Evolutionary conservation across 352 stramenopile genomes (phyloP).

Genomic region (Phytophthora pini): DNA sequence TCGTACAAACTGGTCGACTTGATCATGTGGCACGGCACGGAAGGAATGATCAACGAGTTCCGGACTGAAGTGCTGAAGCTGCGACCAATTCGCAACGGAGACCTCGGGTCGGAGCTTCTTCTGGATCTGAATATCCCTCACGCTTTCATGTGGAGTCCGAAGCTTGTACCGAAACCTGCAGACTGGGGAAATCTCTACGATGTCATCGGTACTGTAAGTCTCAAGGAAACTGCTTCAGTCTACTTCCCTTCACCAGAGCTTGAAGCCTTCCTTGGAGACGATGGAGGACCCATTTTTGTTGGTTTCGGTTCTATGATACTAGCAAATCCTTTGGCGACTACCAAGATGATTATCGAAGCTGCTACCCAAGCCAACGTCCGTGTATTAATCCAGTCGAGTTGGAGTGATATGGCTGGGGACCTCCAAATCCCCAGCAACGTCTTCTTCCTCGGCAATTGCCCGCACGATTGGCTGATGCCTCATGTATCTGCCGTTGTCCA

Average conservation of each 20-base stretch:
- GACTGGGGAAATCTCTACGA: conserved; percentile 89
- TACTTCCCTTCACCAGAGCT: conserved; percentile 63
- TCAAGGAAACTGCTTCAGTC: conserved; percentile 40
- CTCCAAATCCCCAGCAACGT: conserved; percentile 53
- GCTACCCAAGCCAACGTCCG: conserved; percentile 63
- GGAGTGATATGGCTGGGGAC: conserved; percentile 71
- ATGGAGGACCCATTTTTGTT: conserved; percentile 90
- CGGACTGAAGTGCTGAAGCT: conserved; percentile 61
- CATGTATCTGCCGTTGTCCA: conserved; percentile 86
- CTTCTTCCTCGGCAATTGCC: conserved; percentile 68
- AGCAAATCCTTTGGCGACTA: conserved; percentile 64
- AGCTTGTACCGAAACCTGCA: conserved; percentile 83
- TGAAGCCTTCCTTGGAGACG: conserved; percentile 56
- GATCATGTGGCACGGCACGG: conserved; percentile 67
- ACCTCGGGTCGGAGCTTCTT: conserved; percentile 55
- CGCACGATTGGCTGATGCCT: conserved; percentile 92
- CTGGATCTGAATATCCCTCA: conserved; percentile 79
- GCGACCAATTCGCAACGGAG: conserved; percentile 58
- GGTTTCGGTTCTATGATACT: conserved; percentile 95
- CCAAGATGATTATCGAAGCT: conserved; percentile 86
- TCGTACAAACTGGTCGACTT: conserved; percentile 88
- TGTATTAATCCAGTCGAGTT: conserved; percentile 90
- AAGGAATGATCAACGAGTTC: conserved; percentile 83
- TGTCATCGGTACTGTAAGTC: conserved; percentile 83
- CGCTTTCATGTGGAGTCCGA: conserved; percentile 88